These are phyloP conservation scores for Citrus sp. DNA, from an alignment of 345 rosid species.

Conservation along the genomic window DNA sequence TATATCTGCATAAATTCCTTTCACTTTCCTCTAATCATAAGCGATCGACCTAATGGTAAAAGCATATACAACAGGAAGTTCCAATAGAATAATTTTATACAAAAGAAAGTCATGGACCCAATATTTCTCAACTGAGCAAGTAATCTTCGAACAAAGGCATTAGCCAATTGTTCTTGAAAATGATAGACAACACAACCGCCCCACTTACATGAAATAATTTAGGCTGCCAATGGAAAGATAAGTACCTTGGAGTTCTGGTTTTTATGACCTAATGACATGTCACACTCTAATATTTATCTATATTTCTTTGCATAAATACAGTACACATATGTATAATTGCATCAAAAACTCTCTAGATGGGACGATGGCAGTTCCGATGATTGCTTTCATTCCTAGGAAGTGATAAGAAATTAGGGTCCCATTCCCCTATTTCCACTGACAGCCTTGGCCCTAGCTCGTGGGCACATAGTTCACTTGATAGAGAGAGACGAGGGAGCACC, in stretches of 20 bases:
- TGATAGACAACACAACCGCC: not conserved
- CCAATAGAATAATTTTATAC: not conserved
- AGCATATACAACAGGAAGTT: not conserved
- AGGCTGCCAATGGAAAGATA: not conserved
- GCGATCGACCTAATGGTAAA: not conserved
- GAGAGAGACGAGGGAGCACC: no score
- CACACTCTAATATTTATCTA: no score
- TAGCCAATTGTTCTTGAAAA: not conserved
- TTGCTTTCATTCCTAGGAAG: no score
- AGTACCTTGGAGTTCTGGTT: no score
- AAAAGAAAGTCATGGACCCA: not conserved
- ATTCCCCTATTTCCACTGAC: not conserved
- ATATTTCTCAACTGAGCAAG: not conserved
- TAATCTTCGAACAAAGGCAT: not conserved
- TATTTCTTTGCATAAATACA: no score
- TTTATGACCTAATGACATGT: no score
- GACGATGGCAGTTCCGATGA: no score
- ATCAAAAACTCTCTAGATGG: no score
- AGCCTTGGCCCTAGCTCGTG: not conserved
- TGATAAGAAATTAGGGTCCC: no score
- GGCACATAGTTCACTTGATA: no score
- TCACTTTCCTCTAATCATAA: not conserved
- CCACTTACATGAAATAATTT: not conserved
- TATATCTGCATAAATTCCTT: not conserved
- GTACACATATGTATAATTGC: no score